A percentile compares a stretch with the other conserved stretches of the same genome.
Conservation (phyloP, 768 basidiomycete species). For the Xerocomellus intermedius region DNA sequence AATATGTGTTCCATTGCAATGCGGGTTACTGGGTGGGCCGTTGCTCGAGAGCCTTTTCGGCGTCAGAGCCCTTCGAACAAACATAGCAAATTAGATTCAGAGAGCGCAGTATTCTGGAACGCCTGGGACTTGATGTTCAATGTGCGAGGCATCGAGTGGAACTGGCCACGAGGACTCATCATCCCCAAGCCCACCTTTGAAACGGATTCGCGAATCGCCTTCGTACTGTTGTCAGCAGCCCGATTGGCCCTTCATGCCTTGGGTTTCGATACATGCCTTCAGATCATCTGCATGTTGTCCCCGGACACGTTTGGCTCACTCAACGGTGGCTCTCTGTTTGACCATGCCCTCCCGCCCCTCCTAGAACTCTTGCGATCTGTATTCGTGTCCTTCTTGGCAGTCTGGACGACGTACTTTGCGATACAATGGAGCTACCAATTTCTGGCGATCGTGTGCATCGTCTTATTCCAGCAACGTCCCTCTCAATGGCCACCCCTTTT, state of each 20-base stretch:
- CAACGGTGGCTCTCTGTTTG: slow-evolving; percentile 38
- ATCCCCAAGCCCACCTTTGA: slow-evolving; percentile 13
- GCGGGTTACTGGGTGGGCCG: slow-evolving; percentile 19
- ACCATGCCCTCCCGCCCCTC: slow-evolving; percentile 33
- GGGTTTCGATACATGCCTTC: slow-evolving; percentile 14
- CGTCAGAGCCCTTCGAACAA: slow-evolving; percentile 2
- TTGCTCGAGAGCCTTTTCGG: slow-evolving; percentile 10
- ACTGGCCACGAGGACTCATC: slow-evolving; percentile 15
- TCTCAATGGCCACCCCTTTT: slow-evolving; percentile 64
- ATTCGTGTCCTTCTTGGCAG: slow-evolving; percentile 41
- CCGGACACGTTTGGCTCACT: slow-evolving; percentile 38
- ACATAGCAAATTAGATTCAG: neutral
- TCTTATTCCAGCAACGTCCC: slow-evolving; percentile 45
- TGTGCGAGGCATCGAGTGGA: slow-evolving; percentile 28
- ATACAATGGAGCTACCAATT: slow-evolving; percentile 46
- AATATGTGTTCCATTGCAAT: slow-evolving; percentile 13
- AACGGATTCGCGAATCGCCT: slow-evolving; percentile 16
- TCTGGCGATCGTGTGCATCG: too few relatives aligned
- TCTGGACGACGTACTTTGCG: slow-evolving; percentile 45
- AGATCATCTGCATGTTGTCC: slow-evolving; percentile 26
- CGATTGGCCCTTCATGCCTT: slow-evolving; percentile 5
- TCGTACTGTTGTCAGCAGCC: slow-evolving; percentile 11
- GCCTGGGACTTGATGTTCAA: slow-evolving; percentile 22
- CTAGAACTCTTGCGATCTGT: slow-evolving; percentile 38
- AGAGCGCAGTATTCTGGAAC: slow-evolving; percentile 22